Conservation (phyloP, 2,329 filamentous ascomycete species). For the Colletotrichum sp. region DNA sequence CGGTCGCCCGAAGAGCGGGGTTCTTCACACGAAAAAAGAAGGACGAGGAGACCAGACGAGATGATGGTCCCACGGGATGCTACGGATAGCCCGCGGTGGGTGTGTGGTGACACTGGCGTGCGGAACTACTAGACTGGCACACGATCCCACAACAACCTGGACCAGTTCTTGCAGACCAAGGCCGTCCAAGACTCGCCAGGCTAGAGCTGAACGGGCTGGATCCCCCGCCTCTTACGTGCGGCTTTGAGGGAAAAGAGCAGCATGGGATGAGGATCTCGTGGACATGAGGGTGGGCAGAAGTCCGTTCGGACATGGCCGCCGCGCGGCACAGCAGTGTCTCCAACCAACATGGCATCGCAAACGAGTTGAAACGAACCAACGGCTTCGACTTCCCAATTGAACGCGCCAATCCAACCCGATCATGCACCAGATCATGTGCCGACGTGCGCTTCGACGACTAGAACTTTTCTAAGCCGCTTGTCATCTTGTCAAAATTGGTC, state of each 20-base stretch:
- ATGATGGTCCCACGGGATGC: neutral
- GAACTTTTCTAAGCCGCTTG: neutral
- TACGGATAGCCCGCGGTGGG: neutral
- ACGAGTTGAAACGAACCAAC: neutral
- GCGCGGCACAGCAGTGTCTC: neutral
- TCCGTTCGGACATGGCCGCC: neutral
- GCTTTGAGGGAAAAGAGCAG: neutral
- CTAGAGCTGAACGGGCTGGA: neutral
- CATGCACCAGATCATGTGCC: slow-evolving; percentile 4
- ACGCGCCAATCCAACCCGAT: neutral
- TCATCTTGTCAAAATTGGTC: neutral
- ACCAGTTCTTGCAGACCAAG: neutral
- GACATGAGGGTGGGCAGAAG: neutral
- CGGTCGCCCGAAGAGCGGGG: slow-evolving; percentile 14
- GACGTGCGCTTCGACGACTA: neutral
- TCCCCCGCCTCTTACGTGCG: neutral
- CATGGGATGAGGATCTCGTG: neutral
- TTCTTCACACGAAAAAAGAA: neutral
- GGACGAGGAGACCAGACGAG: neutral
- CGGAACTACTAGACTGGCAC: neutral
- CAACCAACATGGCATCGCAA: neutral
- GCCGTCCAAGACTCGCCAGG: neutral
- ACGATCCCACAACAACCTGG: neutral
- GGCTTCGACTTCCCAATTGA: neutral
- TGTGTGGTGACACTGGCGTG: neutral